Conservation (phyloP, 495 filamentous ascomycete genomes). For the Sabuloglossum arenarium region DNA sequence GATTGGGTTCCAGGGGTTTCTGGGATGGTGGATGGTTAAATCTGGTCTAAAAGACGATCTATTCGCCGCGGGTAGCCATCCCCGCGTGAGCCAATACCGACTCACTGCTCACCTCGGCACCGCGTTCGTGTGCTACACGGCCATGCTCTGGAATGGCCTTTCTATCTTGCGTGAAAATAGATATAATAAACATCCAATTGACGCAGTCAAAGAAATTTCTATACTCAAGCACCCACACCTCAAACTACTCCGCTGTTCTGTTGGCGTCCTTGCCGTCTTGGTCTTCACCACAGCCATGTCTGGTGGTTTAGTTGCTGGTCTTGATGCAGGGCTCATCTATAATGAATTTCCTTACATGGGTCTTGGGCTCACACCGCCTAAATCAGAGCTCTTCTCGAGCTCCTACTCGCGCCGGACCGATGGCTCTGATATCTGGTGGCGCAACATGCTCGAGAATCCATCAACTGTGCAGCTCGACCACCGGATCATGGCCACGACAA, state of each 20-base stretch:
- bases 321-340: conserved; percentile 93
- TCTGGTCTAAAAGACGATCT: conserved; percentile 86
- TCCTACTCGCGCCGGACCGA: conserved; percentile 72
- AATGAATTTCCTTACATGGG: conserved; percentile 98
- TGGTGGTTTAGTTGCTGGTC: conserved; percentile 77
- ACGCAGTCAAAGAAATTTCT: conserved; percentile 30
- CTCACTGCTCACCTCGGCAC: conserved; percentile 74
- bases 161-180: conserved; percentile 53
- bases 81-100: conserved; percentile 84
- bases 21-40: conserved; percentile 99
- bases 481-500: conserved; percentile 73
- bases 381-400: conserved; percentile 55
- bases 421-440: conserved; percentile 69
- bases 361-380: conserved; percentile 55
- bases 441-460: conserved; percentile 93
- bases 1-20: conserved; percentile 86
- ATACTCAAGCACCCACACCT: conserved; percentile 43
- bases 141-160: conserved; percentile 89
- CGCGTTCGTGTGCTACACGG: conserved; percentile 75
- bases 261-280: conserved; percentile 48
- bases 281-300: conserved; percentile 85
- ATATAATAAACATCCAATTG: conserved; percentile 38
- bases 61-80: conserved; percentile 75
- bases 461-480: conserved; percentile 88
- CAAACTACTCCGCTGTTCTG: conserved; percentile 47